phyloP scores from a whole-genome alignment of 768 basidiomycete genomes.

The Lactifluus piperatus region DNA sequence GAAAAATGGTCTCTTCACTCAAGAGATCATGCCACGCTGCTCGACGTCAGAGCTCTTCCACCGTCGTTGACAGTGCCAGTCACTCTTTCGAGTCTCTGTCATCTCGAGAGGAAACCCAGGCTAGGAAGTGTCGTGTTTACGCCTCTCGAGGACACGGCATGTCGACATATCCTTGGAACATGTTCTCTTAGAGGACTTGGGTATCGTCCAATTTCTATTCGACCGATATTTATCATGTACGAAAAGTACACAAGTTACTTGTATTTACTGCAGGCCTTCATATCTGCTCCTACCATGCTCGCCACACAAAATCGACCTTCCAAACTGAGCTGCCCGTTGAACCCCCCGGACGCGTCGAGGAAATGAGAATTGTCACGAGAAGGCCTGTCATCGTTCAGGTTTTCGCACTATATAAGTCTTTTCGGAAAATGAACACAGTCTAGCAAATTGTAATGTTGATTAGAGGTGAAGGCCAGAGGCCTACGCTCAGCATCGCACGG shows the following conservation, averaged over 20 bases:
- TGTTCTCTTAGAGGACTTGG: slow-evolving; percentile 3
- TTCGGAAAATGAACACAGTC: no score
- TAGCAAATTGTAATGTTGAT: no score
- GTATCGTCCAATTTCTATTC: background rate
- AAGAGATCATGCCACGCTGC: slow-evolving; percentile 59
- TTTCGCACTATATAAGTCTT: no score
- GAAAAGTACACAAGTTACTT: slow-evolving; percentile 13
- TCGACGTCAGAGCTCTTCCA: slow-evolving; percentile 39
- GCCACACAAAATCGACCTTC: no score
- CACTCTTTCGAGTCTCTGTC: slow-evolving; percentile 43
- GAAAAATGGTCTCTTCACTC: slow-evolving; percentile 23
- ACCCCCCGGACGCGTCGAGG: no score
- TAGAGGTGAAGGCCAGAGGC: no score
- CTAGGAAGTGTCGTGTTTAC: slow-evolving; percentile 60
- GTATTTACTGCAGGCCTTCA: background rate
- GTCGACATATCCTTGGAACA: slow-evolving; percentile 54
- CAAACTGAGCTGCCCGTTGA: no score
- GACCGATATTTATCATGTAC: slow-evolving; percentile 19
- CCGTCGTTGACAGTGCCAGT: slow-evolving; percentile 61
- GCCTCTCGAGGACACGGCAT: slow-evolving; percentile 46
- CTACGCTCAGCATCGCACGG: no score
- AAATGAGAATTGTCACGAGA: no score
- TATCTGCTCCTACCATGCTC: no score
- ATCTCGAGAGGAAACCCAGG: slow-evolving; percentile 50
- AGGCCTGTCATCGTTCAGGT: no score